phyloP scores from a whole-genome alignment of 768 basidiomycete genomes.

The Podaxis mareebaensis region DNA sequence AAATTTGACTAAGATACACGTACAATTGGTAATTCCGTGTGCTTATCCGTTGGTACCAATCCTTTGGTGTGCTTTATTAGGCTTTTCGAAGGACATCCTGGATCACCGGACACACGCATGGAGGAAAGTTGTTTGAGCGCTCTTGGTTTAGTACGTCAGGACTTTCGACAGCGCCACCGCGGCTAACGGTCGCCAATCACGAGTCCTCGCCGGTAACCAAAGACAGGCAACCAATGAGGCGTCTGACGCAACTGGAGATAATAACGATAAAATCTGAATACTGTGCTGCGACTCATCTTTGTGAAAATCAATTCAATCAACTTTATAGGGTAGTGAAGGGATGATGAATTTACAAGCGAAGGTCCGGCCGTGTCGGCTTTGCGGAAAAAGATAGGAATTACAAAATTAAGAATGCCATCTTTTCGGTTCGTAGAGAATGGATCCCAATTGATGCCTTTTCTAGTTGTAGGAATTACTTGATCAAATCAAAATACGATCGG shows the following conservation, averaged over 20 bases:
- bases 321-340: neutral
- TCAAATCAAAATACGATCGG: conserved; percentile 1
- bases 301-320: neutral
- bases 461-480: neutral
- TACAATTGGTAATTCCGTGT: neutral
- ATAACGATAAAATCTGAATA: neutral
- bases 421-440: neutral
- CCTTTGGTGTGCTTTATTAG: neutral
- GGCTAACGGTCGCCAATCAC: conserved; percentile 10
- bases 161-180: conserved; percentile 2
- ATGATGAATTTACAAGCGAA: neutral
- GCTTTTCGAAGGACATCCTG: neutral
- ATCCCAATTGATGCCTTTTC: neutral
- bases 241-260: neutral
- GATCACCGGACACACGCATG: neutral
- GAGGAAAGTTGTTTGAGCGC: neutral
- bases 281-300: neutral
- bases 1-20: neutral
- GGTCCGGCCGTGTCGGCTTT: neutral
- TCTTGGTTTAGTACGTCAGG: neutral
- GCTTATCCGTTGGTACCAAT: neutral
- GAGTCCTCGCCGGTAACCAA: conserved; percentile 4
- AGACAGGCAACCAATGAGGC: neutral
- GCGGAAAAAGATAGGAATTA: neutral
- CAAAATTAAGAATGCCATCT: neutral